Percentiles rank a stretch among this genome's conserved stretches.
phyloP scores from a whole-genome alignment of 176 grass and related monocot species.

The Avena eriantha region DNA sequence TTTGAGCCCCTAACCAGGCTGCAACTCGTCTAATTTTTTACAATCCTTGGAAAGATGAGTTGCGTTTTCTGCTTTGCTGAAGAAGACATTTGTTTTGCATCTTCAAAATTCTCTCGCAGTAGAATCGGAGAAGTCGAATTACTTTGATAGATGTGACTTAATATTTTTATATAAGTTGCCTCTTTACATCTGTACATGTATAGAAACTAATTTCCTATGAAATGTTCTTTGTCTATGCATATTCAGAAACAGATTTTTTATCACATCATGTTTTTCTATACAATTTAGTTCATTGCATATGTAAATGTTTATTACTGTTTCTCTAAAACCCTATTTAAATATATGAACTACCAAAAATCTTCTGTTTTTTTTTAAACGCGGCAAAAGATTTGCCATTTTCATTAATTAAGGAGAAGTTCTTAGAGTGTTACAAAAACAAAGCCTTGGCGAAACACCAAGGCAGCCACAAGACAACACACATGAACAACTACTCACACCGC shows the following conservation, averaged over 20 bases:
- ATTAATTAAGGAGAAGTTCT: too few species aligned
- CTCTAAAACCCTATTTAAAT: background rate
- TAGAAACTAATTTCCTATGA: background rate
- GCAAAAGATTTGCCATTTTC: too few species aligned
- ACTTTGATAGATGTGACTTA: background rate
- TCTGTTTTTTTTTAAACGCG: background rate
- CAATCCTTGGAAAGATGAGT: background rate
- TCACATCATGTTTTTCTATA: background rate
- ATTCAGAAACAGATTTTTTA: background rate
- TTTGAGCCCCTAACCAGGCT: background rate
- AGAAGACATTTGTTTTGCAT: background rate
- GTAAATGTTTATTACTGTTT: background rate
- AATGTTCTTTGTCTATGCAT: background rate
- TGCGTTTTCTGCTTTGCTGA: background rate
- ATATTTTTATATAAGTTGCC: background rate
- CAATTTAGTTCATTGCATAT: background rate
- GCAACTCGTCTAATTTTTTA: background rate
- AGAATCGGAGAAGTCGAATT: background rate
- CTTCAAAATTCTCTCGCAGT: too few species aligned
- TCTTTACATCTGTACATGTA: background rate
- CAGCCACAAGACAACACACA: too few species aligned
- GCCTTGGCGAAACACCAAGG: too few species aligned
- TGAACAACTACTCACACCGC: too few species aligned
- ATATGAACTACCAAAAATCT: background rate
- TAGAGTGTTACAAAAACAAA: too few species aligned